Evolutionary conservation across 139 green algal genomes (phyloP).

Genomic region (Tetradesmus lagerheimii): DNA sequence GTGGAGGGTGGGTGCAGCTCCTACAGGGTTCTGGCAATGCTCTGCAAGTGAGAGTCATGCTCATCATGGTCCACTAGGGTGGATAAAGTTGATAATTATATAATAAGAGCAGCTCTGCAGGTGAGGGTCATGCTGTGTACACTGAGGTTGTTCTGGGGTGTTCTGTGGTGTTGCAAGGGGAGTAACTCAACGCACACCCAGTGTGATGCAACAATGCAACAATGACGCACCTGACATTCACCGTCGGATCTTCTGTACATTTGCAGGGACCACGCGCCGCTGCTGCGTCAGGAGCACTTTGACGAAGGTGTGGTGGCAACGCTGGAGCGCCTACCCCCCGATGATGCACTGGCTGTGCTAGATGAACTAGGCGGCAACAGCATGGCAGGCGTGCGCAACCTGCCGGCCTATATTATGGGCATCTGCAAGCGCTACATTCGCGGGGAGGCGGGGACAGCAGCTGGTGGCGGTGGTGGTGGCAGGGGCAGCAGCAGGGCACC

Average conservation of each 20-base stretch:
- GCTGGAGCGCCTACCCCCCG: neutral
- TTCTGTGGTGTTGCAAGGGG: too few species aligned
- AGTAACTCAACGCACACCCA: too few species aligned
- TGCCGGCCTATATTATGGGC: slow-evolving; percentile 57
- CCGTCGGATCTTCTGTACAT: neutral
- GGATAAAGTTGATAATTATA: too few species aligned
- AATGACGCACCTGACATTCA: too few species aligned
- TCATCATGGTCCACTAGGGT: too few species aligned
- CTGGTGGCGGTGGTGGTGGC: neutral
- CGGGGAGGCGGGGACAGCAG: neutral
- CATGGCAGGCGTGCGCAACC: slow-evolving; percentile 50
- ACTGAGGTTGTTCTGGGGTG: too few species aligned
- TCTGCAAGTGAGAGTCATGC: too few species aligned
- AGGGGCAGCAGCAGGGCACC: neutral
- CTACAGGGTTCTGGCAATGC: too few species aligned
- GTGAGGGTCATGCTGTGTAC: neutral
- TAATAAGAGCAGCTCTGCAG: neutral
- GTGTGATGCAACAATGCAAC: too few species aligned
- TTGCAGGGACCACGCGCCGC: neutral
- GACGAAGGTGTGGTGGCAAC: slow-evolving; percentile 35
- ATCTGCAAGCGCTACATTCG: slow-evolving; percentile 48
- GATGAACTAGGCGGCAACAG: slow-evolving; percentile 50
- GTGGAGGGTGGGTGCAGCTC: too few species aligned
- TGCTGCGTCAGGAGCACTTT: slow-evolving; percentile 33
- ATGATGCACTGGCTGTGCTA: slow-evolving; percentile 36